phyloP scores from a whole-genome alignment of 352 stramenopile genomes.

The Phytopythium mirpurense region DNA sequence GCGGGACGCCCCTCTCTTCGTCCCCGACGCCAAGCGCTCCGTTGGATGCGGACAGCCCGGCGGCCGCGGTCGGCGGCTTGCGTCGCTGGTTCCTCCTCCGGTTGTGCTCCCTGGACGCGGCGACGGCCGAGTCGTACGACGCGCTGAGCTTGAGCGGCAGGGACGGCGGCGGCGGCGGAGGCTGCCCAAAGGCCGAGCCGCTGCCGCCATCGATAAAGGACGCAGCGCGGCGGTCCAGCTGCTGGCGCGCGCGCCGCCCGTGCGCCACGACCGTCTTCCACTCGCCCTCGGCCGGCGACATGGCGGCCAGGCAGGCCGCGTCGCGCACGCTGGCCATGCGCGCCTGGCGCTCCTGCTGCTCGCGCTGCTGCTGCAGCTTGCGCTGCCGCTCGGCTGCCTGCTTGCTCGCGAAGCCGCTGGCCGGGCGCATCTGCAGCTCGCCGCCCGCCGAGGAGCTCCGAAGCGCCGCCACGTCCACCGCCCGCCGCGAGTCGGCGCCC shows the following conservation, averaged over 20 bases:
- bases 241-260: constrained; percentile 13
- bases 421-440: constrained; percentile 25
- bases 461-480: constrained; percentile 1
- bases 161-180: neutral
- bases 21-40: too few species aligned
- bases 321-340: constrained; percentile 8
- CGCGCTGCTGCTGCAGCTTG: constrained; percentile 18
- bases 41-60: too few species aligned
- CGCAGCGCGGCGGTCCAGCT: constrained; percentile 11
- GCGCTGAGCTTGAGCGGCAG: constrained; percentile 1
- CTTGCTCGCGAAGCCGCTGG: constrained; percentile 31
- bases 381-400: constrained; percentile 23
- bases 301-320: constrained; percentile 8
- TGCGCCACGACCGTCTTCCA: constrained; percentile 36
- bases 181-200: too few species aligned
- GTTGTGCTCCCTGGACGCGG: constrained; percentile 11
- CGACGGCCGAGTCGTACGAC: constrained; percentile 9
- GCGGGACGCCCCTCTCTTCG: constrained; percentile 19
- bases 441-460: constrained; percentile 17
- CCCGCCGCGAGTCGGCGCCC: neutral
- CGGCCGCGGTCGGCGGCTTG: constrained; percentile 18
- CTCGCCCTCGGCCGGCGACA: constrained; percentile 21
- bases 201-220: constrained; percentile 1
- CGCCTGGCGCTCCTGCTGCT: neutral
- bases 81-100: constrained; percentile 20